These are phyloP conservation scores for Syncephalastrum sp. DNA, from an alignment of 371 early-diverging fungal genomes.

Conservation along the genomic window DNA sequence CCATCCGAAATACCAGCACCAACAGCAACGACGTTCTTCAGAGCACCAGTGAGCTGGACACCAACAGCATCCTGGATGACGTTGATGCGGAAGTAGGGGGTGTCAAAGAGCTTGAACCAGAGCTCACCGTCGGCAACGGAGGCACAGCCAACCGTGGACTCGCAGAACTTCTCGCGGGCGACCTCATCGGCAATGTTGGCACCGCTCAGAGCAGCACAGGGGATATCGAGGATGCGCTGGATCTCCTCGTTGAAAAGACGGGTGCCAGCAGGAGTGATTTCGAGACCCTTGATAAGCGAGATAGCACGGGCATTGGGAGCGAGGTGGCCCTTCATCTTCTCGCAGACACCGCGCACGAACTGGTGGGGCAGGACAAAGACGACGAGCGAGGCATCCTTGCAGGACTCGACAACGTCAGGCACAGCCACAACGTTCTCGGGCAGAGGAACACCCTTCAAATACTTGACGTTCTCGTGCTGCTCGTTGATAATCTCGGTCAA, in stretches of 20 bases:
- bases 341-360: slow-evolving; percentile 85
- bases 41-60: slow-evolving; percentile 97
- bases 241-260: slow-evolving; percentile 88
- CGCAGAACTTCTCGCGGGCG: slow-evolving; percentile 92
- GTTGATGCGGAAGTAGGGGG: slow-evolving; percentile 84
- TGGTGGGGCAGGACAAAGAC: slow-evolving; percentile 98
- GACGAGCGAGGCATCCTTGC: slow-evolving; percentile 80
- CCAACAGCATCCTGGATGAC: slow-evolving; percentile 86
- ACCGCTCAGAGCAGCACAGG: slow-evolving; percentile 89
- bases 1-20: slow-evolving; percentile 98
- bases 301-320: slow-evolving; percentile 78
- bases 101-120: slow-evolving; percentile 83
- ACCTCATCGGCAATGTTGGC: slow-evolving; percentile 99
- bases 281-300: slow-evolving; percentile 93
- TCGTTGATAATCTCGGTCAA: slow-evolving; percentile 96
- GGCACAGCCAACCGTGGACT: slow-evolving; percentile 91
- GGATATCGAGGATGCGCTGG: slow-evolving; percentile 70
- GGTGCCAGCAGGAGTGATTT: slow-evolving; percentile 68
- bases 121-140: slow-evolving; percentile 69
- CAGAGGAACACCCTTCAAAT: slow-evolving; percentile 85
- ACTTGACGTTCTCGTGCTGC: slow-evolving; percentile 93
- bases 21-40: slow-evolving; percentile 99
- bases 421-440: slow-evolving; percentile 86
- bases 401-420: slow-evolving; percentile 77
- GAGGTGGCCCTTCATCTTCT: slow-evolving; percentile 72